Percentiles rank a stretch among this genome's conserved stretches.
Evolutionary conservation across 2,329 filamentous ascomycete genomes (phyloP).

Genomic region (Coniochaeta pulveracea): DNA sequence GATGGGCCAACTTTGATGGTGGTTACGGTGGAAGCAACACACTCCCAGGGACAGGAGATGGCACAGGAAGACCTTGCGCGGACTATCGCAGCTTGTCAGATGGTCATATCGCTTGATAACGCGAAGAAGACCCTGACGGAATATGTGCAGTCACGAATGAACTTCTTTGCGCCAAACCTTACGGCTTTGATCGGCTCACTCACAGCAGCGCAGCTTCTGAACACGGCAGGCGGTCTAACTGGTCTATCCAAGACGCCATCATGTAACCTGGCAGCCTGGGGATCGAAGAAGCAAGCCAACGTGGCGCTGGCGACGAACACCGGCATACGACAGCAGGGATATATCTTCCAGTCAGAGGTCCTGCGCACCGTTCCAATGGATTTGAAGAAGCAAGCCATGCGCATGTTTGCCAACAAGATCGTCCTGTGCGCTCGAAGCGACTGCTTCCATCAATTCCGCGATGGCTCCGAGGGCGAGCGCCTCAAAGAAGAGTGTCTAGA

Average conservation of each 20-base stretch:
- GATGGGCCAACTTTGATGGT: slow-evolving; percentile 91
- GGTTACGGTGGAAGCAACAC: slow-evolving; percentile 88
- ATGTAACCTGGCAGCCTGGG: slow-evolving; percentile 84
- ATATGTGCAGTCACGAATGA: slow-evolving; percentile 96
- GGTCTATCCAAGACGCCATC: slow-evolving; percentile 86
- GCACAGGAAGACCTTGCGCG: slow-evolving; percentile 61
- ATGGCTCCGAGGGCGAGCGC: slow-evolving; percentile 74
- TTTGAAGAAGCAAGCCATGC: slow-evolving; percentile 85
- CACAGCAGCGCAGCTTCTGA: slow-evolving; percentile 92
- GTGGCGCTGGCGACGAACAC: slow-evolving; percentile 83
- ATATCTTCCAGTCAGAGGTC: slow-evolving; percentile 83
- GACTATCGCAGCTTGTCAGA: slow-evolving; percentile 70
- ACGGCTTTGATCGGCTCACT: slow-evolving; percentile 84
- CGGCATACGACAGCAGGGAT: slow-evolving; percentile 82
- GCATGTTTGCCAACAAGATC: slow-evolving; percentile 87
- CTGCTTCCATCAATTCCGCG: slow-evolving; percentile 66
- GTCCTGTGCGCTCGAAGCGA: slow-evolving; percentile 90
- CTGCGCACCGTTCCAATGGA: slow-evolving; percentile 77
- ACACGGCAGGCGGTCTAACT: slow-evolving; percentile 79
- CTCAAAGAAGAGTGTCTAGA: slow-evolving; percentile 75
- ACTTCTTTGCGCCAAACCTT: slow-evolving; percentile 86
- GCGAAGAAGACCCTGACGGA: slow-evolving; percentile 81
- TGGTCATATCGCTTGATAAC: slow-evolving; percentile 76
- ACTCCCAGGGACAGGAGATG: slow-evolving; percentile 72
- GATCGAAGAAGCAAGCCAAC: slow-evolving; percentile 74